These are phyloP conservation scores for Nicotiana knightiana DNA, from an alignment of 257 asterid genomes.

Conservation along the genomic window DNA sequence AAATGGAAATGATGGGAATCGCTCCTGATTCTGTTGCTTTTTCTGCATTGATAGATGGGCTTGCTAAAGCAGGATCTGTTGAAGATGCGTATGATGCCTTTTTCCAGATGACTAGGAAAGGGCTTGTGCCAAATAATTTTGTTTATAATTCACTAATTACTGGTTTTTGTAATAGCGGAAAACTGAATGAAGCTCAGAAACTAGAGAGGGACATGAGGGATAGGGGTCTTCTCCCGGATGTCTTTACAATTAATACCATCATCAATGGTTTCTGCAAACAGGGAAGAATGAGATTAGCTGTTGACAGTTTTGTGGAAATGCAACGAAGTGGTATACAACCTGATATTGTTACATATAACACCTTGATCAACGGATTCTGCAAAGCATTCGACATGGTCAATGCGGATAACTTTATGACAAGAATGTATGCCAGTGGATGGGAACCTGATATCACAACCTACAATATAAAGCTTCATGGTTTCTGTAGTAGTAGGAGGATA, in stretches of 20 bases:
- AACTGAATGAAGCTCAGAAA: conserved; percentile 48
- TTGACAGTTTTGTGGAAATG: conserved; percentile 58
- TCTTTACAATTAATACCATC: conserved; percentile 67
- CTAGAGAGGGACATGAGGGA: conserved; percentile 76
- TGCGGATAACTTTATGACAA: conserved; percentile 53
- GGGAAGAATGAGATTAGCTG: conserved; percentile 77
- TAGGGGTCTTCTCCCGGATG: conserved; percentile 66
- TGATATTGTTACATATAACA: conserved; percentile 79
- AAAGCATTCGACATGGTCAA: conserved; percentile 65
- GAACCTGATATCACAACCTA: conserved; percentile 76
- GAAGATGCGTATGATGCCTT: conserved; percentile 53
- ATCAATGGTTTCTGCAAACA: conserved; percentile 72
- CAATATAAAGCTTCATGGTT: conserved; percentile 71
- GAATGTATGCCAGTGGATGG: conserved; percentile 59
- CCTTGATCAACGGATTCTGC: conserved; percentile 80
- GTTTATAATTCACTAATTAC: conserved; percentile 73
- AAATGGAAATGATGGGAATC: conserved; percentile 61
- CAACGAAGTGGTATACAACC: conserved; percentile 52
- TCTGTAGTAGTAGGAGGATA: conserved; percentile 60
- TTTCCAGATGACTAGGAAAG: conserved; percentile 45
- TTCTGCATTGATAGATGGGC: conserved; percentile 80
- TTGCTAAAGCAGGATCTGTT: conserved; percentile 55
- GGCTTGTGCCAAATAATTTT: conserved; percentile 80
- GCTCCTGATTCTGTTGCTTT: conserved; percentile 90
- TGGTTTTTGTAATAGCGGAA: conserved; percentile 63